A percentile compares a stretch with the other conserved stretches of the same genome.
phyloP scores from a whole-genome alignment of 1,284 basidiomycete genomes.

The Papiliotrema nemorosa region DNA sequence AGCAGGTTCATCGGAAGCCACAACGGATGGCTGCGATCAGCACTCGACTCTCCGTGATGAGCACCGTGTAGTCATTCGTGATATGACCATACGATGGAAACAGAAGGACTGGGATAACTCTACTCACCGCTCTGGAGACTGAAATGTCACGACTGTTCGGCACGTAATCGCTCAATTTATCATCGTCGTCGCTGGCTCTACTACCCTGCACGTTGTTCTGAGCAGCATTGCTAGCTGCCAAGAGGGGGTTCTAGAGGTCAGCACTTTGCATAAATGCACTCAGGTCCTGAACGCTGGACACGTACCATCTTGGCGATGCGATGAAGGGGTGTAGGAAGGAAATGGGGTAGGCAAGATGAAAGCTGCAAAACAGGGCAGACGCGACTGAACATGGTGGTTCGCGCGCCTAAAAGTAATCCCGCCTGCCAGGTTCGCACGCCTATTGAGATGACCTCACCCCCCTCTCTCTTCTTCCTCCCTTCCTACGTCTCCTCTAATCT shows the following conservation, averaged over 20 bases:
- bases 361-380: no score
- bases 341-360: background rate
- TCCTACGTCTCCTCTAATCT: no score
- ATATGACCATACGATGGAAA: background rate
- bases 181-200: constrained; percentile 28
- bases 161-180: constrained; percentile 47
- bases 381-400: no score
- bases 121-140: constrained; percentile 44
- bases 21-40: constrained; percentile 32
- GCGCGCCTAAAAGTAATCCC: no score
- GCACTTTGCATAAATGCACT: no score
- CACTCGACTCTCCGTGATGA: background rate
- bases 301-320: background rate
- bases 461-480: no score
- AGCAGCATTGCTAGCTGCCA: constrained; percentile 40
- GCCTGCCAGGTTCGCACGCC: no score
- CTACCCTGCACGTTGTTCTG: constrained; percentile 5
- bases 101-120: background rate
- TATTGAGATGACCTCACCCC: no score
- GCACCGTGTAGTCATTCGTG: no score
- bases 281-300: background rate
- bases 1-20: constrained; percentile 33
- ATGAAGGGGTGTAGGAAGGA: background rate
- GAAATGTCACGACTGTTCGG: constrained; percentile 44
- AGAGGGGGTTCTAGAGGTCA: constrained; percentile 38